Conservation (phyloP, 805 yeast species). For the Ogataea siamensis region DNA sequence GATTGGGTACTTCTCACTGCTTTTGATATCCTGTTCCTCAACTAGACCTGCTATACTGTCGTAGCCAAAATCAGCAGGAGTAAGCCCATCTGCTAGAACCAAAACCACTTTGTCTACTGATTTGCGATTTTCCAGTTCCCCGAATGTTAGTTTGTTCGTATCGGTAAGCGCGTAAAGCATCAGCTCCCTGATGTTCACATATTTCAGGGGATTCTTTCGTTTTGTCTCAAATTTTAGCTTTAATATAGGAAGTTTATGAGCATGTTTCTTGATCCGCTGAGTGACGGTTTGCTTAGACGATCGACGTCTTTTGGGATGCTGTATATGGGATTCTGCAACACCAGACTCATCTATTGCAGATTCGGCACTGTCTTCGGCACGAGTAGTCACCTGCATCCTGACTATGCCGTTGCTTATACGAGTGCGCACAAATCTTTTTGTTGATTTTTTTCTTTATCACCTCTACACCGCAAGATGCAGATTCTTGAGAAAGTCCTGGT, state of each 20-base stretch:
- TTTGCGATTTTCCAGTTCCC: constrained; percentile 45
- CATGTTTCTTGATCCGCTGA: constrained; percentile 29
- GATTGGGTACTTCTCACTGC: constrained; percentile 28
- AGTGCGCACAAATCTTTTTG: too few species aligned
- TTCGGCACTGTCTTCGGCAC: not conserved
- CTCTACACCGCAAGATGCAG: constrained; percentile 9
- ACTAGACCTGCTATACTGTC: constrained; percentile 11
- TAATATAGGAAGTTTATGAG: constrained; percentile 26
- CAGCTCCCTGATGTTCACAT: constrained; percentile 44
- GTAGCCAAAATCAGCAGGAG: constrained; percentile 42
- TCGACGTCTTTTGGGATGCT: not conserved
- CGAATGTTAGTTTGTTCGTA: constrained; percentile 46
- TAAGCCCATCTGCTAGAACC: constrained; percentile 65
- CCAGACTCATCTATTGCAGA: not conserved
- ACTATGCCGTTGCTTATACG: not conserved
- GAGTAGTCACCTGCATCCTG: not conserved
- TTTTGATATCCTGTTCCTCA: not conserved
- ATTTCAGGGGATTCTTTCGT: constrained; percentile 1
- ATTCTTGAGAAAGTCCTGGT: constrained; percentile 13
- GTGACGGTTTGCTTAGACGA: not conserved
- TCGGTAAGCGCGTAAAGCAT: constrained; percentile 42
- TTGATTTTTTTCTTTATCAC: too few species aligned
- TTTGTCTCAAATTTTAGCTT: constrained; percentile 7
- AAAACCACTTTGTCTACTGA: constrained; percentile 54
- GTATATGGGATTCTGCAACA: not conserved